A percentile compares a stretch with the other conserved stretches of the same genome.
These are phyloP conservation scores for Globisporangium perplexum DNA, from an alignment of 352 stramenopile genomes.

Conservation along the genomic window DNA sequence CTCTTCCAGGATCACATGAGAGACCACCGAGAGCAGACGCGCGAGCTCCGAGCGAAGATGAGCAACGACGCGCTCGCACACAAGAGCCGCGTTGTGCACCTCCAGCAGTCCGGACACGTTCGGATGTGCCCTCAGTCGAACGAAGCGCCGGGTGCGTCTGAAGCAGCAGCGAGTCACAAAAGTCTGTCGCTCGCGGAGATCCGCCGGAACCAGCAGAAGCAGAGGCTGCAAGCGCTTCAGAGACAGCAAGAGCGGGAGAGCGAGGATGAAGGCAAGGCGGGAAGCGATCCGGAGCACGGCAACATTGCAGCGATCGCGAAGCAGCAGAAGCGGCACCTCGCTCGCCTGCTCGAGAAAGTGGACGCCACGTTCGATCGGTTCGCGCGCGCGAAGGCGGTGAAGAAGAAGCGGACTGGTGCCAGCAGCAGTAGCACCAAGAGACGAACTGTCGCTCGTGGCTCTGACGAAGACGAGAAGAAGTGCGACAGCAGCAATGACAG, in stretches of 20 bases:
- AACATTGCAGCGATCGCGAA: background rate
- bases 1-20: slow-evolving; percentile 34
- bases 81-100: slow-evolving; percentile 57
- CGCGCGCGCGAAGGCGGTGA: background rate
- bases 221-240: background rate
- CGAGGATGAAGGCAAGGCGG: slow-evolving; percentile 2
- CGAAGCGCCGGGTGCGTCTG: background rate
- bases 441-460: background rate
- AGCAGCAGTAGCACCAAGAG: background rate
- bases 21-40: slow-evolving; percentile 14
- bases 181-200: slow-evolving; percentile 3
- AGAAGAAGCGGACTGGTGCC: background rate
- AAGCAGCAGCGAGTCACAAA: background rate
- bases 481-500: slow-evolving; percentile 24
- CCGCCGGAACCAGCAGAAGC: slow-evolving; percentile 5
- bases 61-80: slow-evolving; percentile 47
- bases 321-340: slow-evolving; percentile 7
- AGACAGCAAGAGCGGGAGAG: slow-evolving; percentile 7
- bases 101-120: slow-evolving; percentile 66
- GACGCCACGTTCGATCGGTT: slow-evolving; percentile 18
- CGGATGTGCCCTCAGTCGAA: slow-evolving; percentile 41
- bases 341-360: slow-evolving; percentile 11
- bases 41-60: slow-evolving; percentile 21
- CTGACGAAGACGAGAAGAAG: slow-evolving; percentile 14
- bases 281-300: background rate